These are phyloP conservation scores for Heterobasidion annosum DNA, from an alignment of 1,284 basidiomycete genomes.

Conservation along the genomic window DNA sequence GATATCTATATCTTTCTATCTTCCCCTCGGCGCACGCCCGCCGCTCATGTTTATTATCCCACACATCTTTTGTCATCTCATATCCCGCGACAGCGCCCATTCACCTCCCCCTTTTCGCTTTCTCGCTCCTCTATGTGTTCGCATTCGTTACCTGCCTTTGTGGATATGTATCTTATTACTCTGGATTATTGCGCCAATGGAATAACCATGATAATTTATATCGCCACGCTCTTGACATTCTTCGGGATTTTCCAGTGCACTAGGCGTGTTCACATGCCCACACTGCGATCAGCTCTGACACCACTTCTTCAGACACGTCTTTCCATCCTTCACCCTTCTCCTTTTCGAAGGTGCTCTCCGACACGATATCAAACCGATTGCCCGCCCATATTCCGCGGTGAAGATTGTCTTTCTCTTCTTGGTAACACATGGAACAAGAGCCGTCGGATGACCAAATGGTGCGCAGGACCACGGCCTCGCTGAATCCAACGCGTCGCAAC, in stretches of 20 bases:
- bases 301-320: too few species aligned
- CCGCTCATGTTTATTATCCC: not conserved
- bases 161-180: conserved; percentile 1
- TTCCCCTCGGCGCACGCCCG: not conserved
- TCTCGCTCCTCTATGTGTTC: not conserved
- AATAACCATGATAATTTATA: not conserved
- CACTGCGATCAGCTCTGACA: too few species aligned
- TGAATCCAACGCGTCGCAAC: too few species aligned
- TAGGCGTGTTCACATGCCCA: too few species aligned
- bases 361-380: too few species aligned
- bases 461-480: too few species aligned
- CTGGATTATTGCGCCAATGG: not conserved
- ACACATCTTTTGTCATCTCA: not conserved
- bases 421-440: too few species aligned
- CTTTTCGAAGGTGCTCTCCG: too few species aligned
- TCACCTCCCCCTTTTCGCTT: not conserved
- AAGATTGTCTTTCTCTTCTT: too few species aligned
- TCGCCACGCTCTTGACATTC: not conserved
- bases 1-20: not conserved
- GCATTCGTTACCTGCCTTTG: not conserved
- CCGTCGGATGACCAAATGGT: too few species aligned
- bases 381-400: too few species aligned
- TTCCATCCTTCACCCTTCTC: too few species aligned
- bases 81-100: not conserved
- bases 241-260: not conserved